Conservation (phyloP, 352 stramenopile genomes). For the Phytopythium mirpurense region DNA sequence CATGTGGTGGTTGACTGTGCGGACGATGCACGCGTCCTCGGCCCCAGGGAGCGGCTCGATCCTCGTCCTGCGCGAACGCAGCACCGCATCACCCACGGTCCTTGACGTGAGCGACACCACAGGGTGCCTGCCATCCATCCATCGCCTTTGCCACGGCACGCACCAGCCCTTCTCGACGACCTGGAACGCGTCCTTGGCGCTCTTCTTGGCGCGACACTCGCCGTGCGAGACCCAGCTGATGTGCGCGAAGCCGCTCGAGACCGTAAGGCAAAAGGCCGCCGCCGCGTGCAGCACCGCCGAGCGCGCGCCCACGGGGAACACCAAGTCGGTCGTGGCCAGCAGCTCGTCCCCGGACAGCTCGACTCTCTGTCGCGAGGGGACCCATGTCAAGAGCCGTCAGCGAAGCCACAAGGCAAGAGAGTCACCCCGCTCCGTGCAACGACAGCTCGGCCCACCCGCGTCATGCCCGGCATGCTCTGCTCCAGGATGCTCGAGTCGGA, state of each 20-base stretch:
- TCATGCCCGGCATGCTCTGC: slow-evolving; percentile 8
- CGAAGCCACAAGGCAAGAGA: no score
- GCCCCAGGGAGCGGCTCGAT: slow-evolving; percentile 7
- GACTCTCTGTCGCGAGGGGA: slow-evolving; percentile 6
- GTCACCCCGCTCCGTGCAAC: no score
- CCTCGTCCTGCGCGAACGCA: slow-evolving; percentile 6
- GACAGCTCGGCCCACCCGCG: slow-evolving; percentile 8
- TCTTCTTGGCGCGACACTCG: slow-evolving; percentile 23
- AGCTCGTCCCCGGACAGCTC: slow-evolving; percentile 17
- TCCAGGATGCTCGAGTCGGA: slow-evolving; percentile 18
- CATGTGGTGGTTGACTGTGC: slow-evolving; percentile 9
- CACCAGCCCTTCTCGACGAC: slow-evolving; percentile 35
- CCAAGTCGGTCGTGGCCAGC: slow-evolving; percentile 18
- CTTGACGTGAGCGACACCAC: no score
- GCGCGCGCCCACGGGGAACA: slow-evolving; percentile 15
- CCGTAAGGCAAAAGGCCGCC: slow-evolving; percentile 9
- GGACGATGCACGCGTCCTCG: slow-evolving; percentile 9
- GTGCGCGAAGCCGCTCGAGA: slow-evolving; percentile 1
- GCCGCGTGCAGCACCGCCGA: slow-evolving; percentile 8
- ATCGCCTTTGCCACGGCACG: no score
- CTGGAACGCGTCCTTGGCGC: slow-evolving; percentile 27
- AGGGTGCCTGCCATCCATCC: no score
- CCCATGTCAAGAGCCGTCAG: neutral
- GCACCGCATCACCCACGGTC: neutral
- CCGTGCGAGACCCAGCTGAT: slow-evolving; percentile 31